These are phyloP conservation scores for Wickerhamomyces mucosus DNA, from an alignment of 805 yeast species.

Conservation along the genomic window DNA sequence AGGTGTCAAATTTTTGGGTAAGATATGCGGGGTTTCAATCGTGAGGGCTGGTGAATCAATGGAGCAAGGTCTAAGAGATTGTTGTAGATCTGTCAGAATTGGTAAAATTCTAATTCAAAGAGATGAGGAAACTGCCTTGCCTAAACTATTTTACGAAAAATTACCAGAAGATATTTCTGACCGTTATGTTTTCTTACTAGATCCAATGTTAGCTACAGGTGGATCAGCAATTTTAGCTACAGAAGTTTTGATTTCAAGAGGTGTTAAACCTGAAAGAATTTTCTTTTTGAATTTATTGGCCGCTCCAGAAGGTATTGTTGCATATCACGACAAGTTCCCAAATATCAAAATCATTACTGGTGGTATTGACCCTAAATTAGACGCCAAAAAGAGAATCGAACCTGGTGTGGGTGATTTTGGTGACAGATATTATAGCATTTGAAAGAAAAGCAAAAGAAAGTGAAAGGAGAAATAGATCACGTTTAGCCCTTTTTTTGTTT, in stretches of 20 bases:
- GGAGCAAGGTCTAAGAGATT: constrained; percentile 97
- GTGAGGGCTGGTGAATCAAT: constrained; percentile 98
- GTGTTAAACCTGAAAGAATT: constrained; percentile 82
- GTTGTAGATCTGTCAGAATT: constrained; percentile 91
- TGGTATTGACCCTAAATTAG: constrained; percentile 78
- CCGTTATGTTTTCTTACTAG: constrained; percentile 83
- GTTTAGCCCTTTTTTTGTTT: neutral
- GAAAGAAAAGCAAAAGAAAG: constrained; percentile 12
- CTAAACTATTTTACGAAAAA: constrained; percentile 87
- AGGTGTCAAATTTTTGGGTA: constrained; percentile 81
- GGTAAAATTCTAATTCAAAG: constrained; percentile 96
- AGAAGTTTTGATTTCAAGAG: constrained; percentile 77
- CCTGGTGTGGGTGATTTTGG: constrained; percentile 99
- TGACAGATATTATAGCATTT: constrained; percentile 91
- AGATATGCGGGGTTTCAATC: constrained; percentile 96
- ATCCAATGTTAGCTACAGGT: constrained; percentile 98
- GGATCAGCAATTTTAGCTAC: constrained; percentile 98
- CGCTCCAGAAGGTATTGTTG: constrained; percentile 86
- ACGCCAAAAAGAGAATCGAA: constrained; percentile 73
- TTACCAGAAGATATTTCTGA: constrained; percentile 86
- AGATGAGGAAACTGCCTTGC: constrained; percentile 94
- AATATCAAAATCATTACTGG: constrained; percentile 87
- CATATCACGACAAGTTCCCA: constrained; percentile 74
- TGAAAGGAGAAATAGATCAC: no score
- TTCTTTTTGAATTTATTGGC: constrained; percentile 86